Conservation (phyloP, 768 basidiomycete species). For the Lactarius hengduanensis region DNA sequence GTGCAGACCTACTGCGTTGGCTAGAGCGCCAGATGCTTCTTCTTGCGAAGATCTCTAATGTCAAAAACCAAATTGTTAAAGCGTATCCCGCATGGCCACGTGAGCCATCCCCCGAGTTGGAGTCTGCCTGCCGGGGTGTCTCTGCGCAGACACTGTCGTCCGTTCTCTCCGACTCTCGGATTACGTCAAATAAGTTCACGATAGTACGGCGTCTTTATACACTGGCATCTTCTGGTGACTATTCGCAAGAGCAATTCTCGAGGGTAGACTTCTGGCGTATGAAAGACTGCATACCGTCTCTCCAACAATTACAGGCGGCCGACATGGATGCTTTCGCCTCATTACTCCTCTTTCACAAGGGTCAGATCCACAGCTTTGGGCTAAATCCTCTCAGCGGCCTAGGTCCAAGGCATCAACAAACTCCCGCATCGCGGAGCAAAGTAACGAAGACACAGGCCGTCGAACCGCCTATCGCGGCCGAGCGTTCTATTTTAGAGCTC, state of each 20-base stretch:
- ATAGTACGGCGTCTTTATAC: slow-evolving; percentile 64
- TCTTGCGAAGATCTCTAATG: slow-evolving; percentile 41
- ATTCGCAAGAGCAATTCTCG: slow-evolving; percentile 48
- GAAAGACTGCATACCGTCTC: slow-evolving; percentile 69
- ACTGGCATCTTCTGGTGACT: slow-evolving; percentile 41
- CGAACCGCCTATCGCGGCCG: slow-evolving; percentile 25
- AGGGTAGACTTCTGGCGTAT: slow-evolving; percentile 78
- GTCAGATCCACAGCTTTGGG: slow-evolving; percentile 60
- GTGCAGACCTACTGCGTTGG: slow-evolving; percentile 57
- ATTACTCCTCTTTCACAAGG: slow-evolving; percentile 57
- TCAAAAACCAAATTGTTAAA: slow-evolving; percentile 46
- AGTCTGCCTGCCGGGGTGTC: slow-evolving; percentile 46
- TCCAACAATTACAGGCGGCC: slow-evolving; percentile 53
- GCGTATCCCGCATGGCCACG: slow-evolving; percentile 79
- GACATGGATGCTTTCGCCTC: slow-evolving; percentile 73
- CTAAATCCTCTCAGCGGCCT: slow-evolving; percentile 47
- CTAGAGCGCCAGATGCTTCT: slow-evolving; percentile 52
- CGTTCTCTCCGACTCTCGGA: slow-evolving; percentile 57
- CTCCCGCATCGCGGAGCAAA: slow-evolving; percentile 13
- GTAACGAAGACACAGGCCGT: slow-evolving; percentile 35
- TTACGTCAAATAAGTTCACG: slow-evolving; percentile 74
- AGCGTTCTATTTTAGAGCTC: slow-evolving; percentile 27
- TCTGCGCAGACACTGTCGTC: slow-evolving; percentile 48
- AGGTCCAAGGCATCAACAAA: slow-evolving; percentile 42
- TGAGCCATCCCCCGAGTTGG: slow-evolving; percentile 49